Evolutionary conservation across 2,329 filamentous ascomycete species (phyloP).

Genomic region (Botrytis cinerea): DNA sequence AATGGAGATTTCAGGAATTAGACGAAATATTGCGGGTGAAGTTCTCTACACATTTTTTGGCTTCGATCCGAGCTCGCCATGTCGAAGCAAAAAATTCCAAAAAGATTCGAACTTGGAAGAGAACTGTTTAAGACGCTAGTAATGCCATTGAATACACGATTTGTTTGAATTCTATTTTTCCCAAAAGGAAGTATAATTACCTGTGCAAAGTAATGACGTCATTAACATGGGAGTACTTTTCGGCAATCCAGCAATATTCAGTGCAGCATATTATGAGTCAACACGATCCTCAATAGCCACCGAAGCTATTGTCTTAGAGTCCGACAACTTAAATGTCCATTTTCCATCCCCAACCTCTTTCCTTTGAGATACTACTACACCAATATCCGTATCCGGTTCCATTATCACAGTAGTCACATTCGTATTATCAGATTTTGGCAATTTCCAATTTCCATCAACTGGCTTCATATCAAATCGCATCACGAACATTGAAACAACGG

Average conservation of each 20-base stretch:
- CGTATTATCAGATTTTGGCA: not conserved
- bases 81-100: not conserved
- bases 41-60: too few species aligned
- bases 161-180: not conserved
- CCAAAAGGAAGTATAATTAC: not conserved
- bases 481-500: constrained; percentile 41
- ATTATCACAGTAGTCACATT: constrained; percentile 14
- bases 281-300: constrained; percentile 14
- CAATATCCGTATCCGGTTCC: constrained; percentile 22
- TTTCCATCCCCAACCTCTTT: constrained; percentile 5
- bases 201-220: not conserved
- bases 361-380: constrained; percentile 26
- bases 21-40: not conserved
- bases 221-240: not conserved
- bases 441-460: not conserved
- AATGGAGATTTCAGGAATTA: constrained; percentile 65
- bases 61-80: not conserved
- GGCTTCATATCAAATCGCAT: constrained; percentile 39
- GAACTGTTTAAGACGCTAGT: not conserved
- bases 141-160: not conserved
- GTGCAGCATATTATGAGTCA: not conserved
- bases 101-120: not conserved
- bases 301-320: not conserved
- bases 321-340: constrained; percentile 5
- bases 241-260: not conserved